Conservation (phyloP, 2,329 filamentous ascomycete species). For the Cercospora berteroae region DNA sequence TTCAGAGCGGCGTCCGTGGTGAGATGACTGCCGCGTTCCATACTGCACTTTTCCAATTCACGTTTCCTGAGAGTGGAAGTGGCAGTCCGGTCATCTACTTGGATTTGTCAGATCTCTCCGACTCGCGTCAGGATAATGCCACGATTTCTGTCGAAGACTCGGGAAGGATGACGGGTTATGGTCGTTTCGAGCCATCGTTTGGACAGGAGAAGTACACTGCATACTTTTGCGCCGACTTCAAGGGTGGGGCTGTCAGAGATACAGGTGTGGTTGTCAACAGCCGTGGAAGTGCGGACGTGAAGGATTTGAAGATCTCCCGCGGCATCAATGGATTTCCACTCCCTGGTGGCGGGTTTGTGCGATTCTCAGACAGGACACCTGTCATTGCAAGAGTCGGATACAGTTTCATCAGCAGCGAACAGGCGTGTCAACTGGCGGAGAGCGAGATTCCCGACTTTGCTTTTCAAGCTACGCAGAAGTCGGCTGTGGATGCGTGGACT, state of each 20-base stretch:
- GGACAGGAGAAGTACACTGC: slow-evolving; percentile 57
- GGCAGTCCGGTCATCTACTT: slow-evolving; percentile 57
- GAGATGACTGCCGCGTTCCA: slow-evolving; percentile 62
- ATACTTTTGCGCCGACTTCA: slow-evolving; percentile 62
- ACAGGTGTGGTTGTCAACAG: slow-evolving; percentile 54
- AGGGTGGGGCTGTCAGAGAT: slow-evolving; percentile 49
- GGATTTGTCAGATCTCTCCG: slow-evolving; percentile 59
- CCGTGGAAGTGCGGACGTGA: slow-evolving; percentile 47
- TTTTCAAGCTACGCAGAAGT: slow-evolving; percentile 54
- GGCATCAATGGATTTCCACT: slow-evolving; percentile 41
- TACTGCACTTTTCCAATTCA: slow-evolving; percentile 59
- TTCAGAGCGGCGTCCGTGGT: slow-evolving; percentile 55
- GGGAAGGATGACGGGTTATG: slow-evolving; percentile 58
- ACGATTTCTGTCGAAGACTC: slow-evolving; percentile 54
- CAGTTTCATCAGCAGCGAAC: slow-evolving; percentile 61
- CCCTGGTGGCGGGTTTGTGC: slow-evolving; percentile 42
- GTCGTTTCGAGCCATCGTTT: slow-evolving; percentile 60
- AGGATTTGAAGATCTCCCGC: slow-evolving; percentile 37
- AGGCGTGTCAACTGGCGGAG: slow-evolving; percentile 61
- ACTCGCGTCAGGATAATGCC: slow-evolving; percentile 54
- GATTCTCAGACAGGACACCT: slow-evolving; percentile 46
- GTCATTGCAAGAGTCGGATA: slow-evolving; percentile 60
- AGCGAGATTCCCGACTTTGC: slow-evolving; percentile 60
- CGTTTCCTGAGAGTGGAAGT: slow-evolving; percentile 44
- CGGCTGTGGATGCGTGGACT: slow-evolving; percentile 41